Evolutionary conservation across 805 yeast species (phyloP), one percentile per base, ranked within the genome.

Genomic region (Saccharomycopsis oosterbeekiorum): DNA sequence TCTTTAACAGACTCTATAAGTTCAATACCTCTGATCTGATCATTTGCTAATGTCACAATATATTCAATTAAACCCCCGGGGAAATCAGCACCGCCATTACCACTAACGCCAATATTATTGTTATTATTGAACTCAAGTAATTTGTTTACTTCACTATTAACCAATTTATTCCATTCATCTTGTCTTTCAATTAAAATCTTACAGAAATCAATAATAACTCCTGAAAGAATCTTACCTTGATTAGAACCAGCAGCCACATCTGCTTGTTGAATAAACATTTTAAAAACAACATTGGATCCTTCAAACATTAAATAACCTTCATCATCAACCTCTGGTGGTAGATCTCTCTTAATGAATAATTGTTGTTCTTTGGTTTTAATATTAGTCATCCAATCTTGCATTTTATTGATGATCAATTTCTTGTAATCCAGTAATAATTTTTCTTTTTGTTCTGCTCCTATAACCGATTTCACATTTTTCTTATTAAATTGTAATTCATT

Each of bases 191-290:
- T 75, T 64, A 89, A 76, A 57, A 88, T 76, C 6, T 74, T 75
- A 39, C 86, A 81, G 77, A 91, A 88, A 62, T 85, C 84, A 59
- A 80, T 84, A 15, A 90, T 82, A 12, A 89, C 94, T 26, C 93
- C 94, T 12, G 85, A 84, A 40, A 90, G 76, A 34, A 90, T 87
- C 65, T 85, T 80, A 6, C 91, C 89, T 71, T 88, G 91, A 2
- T 89, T 89, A 2, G 93, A 84, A 39, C 86, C 92, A 0, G 91
- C 88, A 0, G 96, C 94, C 6, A 88, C 92, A 64, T 88, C 96
- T 15, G 89, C 85, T 71, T 91, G 96, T 69, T 90, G 96, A n/a
- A 86, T 84, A 62, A 90, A 82, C 85, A 90, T 86, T 64, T 88
- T 83, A 70, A 88, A 84, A 36, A 91, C 85, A 4, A 87, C 85